Base-by-base conservation (phyloP, 192 early-diverging fungal species). In the Coemansia sp. region DNA sequence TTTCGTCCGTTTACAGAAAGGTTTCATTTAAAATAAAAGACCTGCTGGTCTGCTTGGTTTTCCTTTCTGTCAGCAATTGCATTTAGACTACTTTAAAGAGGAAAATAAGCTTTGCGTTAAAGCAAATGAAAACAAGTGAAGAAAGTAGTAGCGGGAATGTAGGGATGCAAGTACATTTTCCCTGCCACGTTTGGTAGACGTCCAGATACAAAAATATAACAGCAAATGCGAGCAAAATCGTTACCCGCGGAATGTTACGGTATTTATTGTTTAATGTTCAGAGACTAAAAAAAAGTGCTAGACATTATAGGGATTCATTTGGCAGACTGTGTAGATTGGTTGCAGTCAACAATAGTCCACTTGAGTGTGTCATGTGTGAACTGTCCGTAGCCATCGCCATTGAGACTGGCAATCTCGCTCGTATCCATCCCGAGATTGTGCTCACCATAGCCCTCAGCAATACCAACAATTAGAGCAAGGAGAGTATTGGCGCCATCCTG, bases 401-500 rank as follows among this genome's bases (percentile, higher is more conserved):
- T 49, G 43, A 63, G 30, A 0, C 39, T 48, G 9, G 41, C 23
- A 44, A 63, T 63, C 36, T 35, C 46, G 41, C 51, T 21, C 5
- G 12, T 1, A 4, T 35, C 1, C 24, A 63, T 46, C 18, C 39
- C 62, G 15, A 63, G 45, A 51, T 21, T 51, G 5, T 33, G 2
- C 2, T 62, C 41, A 1, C 41, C 60, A 24, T 46, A 63, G 46
- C 62, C 62, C 48, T 63, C 62, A 30, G 46, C 51, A 26, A 63
- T 14, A 35, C 62, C 62, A 63, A 63, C n/a, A 12, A 63, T 48
- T 4, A 21, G 43, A 11, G 57, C 56, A 60, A 60, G 0, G 4
- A 60, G 15, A 16, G 57, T 57, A 9, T 5, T 44, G 4, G 30
- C 30, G 30, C 30, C 44, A 49, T 8, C 56, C 35, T 59, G 24